These are phyloP conservation scores for Peniophora sp. DNA, from an alignment of 1,284 basidiomycete species.

Conservation along the genomic window DNA sequence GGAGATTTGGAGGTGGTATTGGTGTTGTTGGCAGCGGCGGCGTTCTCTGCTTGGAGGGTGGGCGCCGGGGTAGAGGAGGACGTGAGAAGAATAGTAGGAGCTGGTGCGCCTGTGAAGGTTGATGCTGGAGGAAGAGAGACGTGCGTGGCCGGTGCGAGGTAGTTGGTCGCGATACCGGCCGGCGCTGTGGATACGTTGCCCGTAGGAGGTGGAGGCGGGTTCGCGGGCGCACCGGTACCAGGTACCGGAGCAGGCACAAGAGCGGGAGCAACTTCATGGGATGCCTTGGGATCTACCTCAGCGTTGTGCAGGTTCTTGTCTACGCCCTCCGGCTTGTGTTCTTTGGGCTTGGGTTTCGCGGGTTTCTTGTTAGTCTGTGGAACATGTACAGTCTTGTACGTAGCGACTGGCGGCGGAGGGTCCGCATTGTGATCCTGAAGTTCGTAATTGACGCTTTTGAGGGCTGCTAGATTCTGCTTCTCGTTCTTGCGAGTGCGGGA, in stretches of 20 bases:
- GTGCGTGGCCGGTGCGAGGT: neutral
- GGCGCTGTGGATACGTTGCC: neutral
- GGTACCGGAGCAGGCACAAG: constrained; percentile 50
- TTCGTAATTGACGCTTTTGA: too few species aligned
- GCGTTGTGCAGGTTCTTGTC: constrained; percentile 16
- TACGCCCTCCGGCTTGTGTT: constrained; percentile 1
- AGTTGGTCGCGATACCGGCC: neutral
- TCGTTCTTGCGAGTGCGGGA: too few species aligned
- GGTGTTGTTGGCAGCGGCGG: constrained; percentile 1
- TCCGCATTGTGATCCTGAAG: too few species aligned
- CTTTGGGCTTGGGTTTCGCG: neutral
- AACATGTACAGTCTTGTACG: too few species aligned
- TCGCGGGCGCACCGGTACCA: constrained; percentile 29
- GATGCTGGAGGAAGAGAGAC: constrained; percentile 7
- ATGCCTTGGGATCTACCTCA: constrained; percentile 14
- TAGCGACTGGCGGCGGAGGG: too few species aligned
- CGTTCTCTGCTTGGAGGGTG: constrained; percentile 4
- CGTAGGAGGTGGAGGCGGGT: constrained; percentile 1
- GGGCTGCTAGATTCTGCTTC: too few species aligned
- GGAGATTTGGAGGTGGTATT: constrained; percentile 1
- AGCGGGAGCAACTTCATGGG: constrained; percentile 16
- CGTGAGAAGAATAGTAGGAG: constrained; percentile 12
- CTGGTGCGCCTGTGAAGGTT: neutral
- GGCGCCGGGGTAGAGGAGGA: constrained; percentile 10
- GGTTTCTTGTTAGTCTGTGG: constrained; percentile 1